Evolutionary conservation across 169 alveolate species (phyloP).

Genomic region (Plasmodium berghei): DNA sequence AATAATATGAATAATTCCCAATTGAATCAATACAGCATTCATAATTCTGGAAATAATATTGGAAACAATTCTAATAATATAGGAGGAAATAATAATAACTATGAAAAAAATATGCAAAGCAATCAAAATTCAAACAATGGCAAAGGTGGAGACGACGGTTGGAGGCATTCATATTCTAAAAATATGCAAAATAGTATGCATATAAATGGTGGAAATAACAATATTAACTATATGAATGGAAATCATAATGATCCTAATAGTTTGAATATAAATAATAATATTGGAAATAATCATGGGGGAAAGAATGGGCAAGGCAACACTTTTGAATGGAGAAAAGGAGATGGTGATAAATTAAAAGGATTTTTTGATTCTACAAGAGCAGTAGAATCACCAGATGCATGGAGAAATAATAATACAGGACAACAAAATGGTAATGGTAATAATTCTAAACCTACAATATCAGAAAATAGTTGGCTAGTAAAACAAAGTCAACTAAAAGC

Average conservation of each 20-base stretch:
- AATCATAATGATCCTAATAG: conserved; percentile 1
- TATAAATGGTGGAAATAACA: conserved; percentile 11
- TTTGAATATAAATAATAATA: neutral
- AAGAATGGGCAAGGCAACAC: neutral
- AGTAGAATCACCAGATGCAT: conserved; percentile 68
- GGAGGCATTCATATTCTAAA: conserved; percentile 22
- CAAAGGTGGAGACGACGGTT: conserved; percentile 7
- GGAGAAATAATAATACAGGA: conserved; percentile 77
- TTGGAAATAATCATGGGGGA: neutral
- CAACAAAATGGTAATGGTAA: conserved; percentile 49
- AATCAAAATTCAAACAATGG: conserved; percentile 1
- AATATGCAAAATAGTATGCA: conserved; percentile 1
- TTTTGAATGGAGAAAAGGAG: conserved; percentile 62
- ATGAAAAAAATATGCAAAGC: neutral
- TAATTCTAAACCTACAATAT: neutral
- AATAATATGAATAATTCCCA: neutral
- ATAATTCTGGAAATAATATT: neutral
- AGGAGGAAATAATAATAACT: conserved; percentile 8
- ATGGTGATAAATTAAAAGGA: conserved; percentile 71
- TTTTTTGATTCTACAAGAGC: conserved; percentile 69
- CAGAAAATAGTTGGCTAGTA: conserved; percentile 83
- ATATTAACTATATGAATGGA: conserved; percentile 16
- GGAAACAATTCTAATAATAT: neutral
- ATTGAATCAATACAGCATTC: neutral
- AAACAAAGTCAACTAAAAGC: conserved; percentile 82